Percentiles rank a stretch among this genome's conserved stretches.
Evolutionary conservation across 2,329 filamentous ascomycete genomes (phyloP).

Genomic region (Cadophora luteo-olivacea): DNA sequence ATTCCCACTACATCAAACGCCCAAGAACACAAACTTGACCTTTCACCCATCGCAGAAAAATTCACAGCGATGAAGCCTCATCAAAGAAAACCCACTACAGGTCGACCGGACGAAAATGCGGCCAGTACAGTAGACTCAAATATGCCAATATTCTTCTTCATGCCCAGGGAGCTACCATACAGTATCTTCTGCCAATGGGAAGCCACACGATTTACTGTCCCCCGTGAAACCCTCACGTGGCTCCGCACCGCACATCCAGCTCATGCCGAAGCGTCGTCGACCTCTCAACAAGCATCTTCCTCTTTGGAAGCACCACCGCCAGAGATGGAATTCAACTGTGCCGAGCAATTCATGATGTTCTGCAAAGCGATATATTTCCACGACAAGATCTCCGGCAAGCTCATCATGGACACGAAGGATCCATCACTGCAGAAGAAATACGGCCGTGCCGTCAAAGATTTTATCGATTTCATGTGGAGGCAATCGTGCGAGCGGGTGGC

Average conservation of each 20-base stretch:
- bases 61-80: slow-evolving; percentile 13
- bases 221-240: slow-evolving; percentile 40
- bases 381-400: slow-evolving; percentile 39
- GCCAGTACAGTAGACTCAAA: slow-evolving; percentile 2
- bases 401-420: slow-evolving; percentile 39
- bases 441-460: slow-evolving; percentile 41
- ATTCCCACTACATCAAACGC: neutral
- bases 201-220: slow-evolving; percentile 42
- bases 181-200: slow-evolving; percentile 49
- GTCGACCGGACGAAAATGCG: neutral
- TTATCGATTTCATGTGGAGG: slow-evolving; percentile 41
- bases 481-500: slow-evolving; percentile 35
- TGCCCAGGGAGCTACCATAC: slow-evolving; percentile 39
- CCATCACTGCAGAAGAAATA: slow-evolving; percentile 45
- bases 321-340: slow-evolving; percentile 45
- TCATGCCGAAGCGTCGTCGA: neutral
- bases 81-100: slow-evolving; percentile 10
- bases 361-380: slow-evolving; percentile 49
- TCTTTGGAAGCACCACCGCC: slow-evolving; percentile 22
- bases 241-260: slow-evolving; percentile 39
- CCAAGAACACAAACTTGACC: neutral
- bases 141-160: slow-evolving; percentile 44
- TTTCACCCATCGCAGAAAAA: neutral
- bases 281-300: slow-evolving; percentile 14
- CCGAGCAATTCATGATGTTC: slow-evolving; percentile 53